Evolutionary conservation across 2,329 filamentous ascomycete species (phyloP).

Genomic region (Aurifilum marmelostoma): DNA sequence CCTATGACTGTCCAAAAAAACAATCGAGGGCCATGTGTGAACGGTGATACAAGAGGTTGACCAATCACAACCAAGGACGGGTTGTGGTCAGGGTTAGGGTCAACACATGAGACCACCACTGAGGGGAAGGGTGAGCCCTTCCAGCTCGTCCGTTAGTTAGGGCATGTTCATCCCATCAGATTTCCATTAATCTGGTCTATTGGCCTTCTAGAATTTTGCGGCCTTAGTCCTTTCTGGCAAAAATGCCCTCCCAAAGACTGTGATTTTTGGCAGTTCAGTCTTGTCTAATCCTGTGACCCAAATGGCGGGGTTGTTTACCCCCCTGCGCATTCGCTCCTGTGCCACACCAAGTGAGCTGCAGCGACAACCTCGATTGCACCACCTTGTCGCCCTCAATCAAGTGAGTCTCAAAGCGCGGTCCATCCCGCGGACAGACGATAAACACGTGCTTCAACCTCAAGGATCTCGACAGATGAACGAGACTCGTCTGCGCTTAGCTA

Average conservation of each 20-base stretch:
- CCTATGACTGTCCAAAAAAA: not conserved
- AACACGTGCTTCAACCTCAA: not conserved
- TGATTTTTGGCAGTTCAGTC: not conserved
- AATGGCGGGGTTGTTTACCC: slow-evolving; percentile 10
- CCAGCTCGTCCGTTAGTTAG: not conserved
- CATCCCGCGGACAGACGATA: not conserved
- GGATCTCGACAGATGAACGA: not conserved
- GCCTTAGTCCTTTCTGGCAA: not conserved
- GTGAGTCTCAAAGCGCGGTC: not conserved
- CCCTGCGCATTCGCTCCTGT: slow-evolving; percentile 16
- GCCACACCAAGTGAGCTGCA: slow-evolving; percentile 10
- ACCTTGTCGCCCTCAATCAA: not conserved
- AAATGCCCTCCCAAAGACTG: not conserved
- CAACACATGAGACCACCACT: not conserved
- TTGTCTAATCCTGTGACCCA: not conserved
- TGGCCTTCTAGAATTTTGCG: not conserved
- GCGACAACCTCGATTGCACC: slow-evolving; percentile 11
- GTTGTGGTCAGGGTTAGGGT: not conserved
- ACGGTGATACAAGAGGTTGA: not conserved
- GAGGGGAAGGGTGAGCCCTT: not conserved
- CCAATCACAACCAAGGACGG: not conserved
- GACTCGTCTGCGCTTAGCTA: not conserved
- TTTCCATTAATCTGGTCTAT: not conserved
- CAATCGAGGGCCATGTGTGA: not conserved
- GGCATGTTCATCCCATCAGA: not conserved